A percentile compares a stretch with the other conserved stretches of the same genome.
Evolutionary conservation across 2,329 filamentous ascomycete species (phyloP).

Genomic region (Zymoseptoria tritici): DNA sequence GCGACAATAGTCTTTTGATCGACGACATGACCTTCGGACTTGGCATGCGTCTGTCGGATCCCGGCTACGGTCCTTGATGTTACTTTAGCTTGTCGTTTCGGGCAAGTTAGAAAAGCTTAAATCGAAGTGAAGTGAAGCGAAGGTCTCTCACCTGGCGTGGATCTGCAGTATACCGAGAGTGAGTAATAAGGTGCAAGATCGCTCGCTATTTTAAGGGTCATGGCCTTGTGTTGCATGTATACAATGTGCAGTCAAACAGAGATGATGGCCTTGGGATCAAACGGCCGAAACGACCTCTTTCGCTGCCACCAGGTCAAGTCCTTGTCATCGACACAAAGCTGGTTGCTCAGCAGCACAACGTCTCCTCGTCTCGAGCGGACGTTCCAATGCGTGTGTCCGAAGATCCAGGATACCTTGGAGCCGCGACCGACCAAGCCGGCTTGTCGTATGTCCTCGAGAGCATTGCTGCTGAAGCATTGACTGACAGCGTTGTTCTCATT

Average conservation of each 20-base stretch:
- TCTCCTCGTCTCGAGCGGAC: conserved; percentile 29
- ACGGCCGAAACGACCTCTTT: conserved; percentile 12
- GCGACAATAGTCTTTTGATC: too few species aligned
- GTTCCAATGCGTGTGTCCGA: conserved; percentile 42
- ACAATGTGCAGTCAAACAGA: not conserved
- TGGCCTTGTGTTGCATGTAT: too few species aligned
- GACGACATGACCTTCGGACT: not conserved
- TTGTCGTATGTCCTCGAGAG: conserved; percentile 39
- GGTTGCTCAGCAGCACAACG: conserved; percentile 35
- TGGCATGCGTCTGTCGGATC: not conserved
- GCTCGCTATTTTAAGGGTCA: too few species aligned
- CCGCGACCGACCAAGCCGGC: conserved; percentile 12
- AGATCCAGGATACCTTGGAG: conserved; percentile 33
- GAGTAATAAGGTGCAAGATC: too few species aligned
- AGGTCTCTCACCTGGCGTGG: not conserved
- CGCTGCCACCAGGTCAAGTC: conserved; percentile 22
- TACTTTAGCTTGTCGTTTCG: not conserved
- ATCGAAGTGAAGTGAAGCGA: not conserved
- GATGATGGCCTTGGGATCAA: conserved; percentile 10
- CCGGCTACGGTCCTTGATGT: not conserved
- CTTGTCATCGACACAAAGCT: conserved; percentile 9
- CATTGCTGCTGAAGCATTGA: conserved; percentile 48
- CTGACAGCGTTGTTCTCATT: conserved; percentile 40
- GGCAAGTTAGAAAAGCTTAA: not conserved
- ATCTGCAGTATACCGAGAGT: too few species aligned